phyloP scores from a whole-genome alignment of 1,284 basidiomycete genomes.

The Xerocomus cyaneibrunnescens region DNA sequence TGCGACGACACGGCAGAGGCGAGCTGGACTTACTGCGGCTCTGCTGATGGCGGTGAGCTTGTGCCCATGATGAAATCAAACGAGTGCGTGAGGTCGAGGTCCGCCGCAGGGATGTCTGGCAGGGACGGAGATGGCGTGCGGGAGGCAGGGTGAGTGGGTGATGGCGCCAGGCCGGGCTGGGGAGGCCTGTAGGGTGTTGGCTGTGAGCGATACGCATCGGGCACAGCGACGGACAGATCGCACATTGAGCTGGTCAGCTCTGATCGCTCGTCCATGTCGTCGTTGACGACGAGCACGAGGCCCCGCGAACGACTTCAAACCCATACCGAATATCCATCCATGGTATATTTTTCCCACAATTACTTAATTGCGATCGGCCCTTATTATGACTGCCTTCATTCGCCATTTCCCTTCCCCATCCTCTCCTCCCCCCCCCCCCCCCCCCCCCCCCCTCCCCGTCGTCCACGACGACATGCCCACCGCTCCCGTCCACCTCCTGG shows the following conservation, averaged over 20 bases:
- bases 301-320: not conserved
- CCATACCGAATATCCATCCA: not conserved
- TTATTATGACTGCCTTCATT: slow-evolving; percentile 34
- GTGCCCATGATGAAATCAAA: slow-evolving; percentile 48
- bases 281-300: slow-evolving; percentile 31
- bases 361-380: slow-evolving; percentile 29
- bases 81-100: slow-evolving; percentile 49
- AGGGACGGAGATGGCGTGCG: slow-evolving; percentile 41
- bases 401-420: slow-evolving; percentile 20
- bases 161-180: slow-evolving; percentile 21
- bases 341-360: slow-evolving; percentile 29
- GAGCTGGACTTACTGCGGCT: slow-evolving; percentile 37
- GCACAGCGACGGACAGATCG: slow-evolving; percentile 13
- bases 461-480: slow-evolving; percentile 23
- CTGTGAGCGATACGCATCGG: slow-evolving; percentile 20
- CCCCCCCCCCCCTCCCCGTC: slow-evolving; percentile 2
- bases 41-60: not conserved
- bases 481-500: slow-evolving; percentile 15
- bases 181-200: slow-evolving; percentile 18
- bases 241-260: slow-evolving; percentile 22
- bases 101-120: slow-evolving; percentile 53
- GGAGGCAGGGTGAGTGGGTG: slow-evolving; percentile 13
- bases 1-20: slow-evolving; percentile 14
- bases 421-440: slow-evolving; percentile 8
- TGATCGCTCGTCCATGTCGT: slow-evolving; percentile 31